A percentile compares a stretch with the other conserved stretches of the same genome.
Conservation (phyloP, 129 eudicot species). For the Chrysanthemum lavandulifolium region DNA sequence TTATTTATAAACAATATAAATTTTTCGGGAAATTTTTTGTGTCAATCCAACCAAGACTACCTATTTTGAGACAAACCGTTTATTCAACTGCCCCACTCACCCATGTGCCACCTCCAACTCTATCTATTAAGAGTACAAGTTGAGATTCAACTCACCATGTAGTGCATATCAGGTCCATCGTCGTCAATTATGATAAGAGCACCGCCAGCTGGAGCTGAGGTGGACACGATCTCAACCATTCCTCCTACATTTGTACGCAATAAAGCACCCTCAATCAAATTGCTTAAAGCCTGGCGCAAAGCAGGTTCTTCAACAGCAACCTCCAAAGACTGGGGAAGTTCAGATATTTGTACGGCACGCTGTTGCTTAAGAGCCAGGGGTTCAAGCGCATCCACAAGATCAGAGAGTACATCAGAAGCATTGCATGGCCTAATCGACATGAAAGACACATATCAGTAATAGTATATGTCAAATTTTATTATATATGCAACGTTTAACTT, state of each 20-base stretch:
- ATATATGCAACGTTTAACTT: neutral
- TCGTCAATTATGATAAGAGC: slow-evolving; percentile 84
- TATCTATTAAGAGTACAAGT: neutral
- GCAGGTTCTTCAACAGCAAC: slow-evolving; percentile 88
- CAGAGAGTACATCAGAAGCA: slow-evolving; percentile 65
- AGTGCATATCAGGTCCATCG: slow-evolving; percentile 98
- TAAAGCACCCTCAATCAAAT: slow-evolving; percentile 90
- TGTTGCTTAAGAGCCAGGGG: slow-evolving; percentile 77
- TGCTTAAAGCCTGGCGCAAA: slow-evolving; percentile 94
- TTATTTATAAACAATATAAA: neutral
- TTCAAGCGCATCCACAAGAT: slow-evolving; percentile 77
- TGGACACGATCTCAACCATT: slow-evolving; percentile 66
- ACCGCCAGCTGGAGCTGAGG: slow-evolving; percentile 89
- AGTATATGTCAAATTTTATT: neutral
- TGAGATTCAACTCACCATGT: slow-evolving; percentile 60
- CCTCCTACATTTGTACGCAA: slow-evolving; percentile 83
- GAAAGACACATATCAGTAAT: slow-evolving; percentile 3
- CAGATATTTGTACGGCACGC: slow-evolving; percentile 52
- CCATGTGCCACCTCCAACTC: neutral
- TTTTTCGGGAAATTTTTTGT: neutral
- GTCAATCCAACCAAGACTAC: neutral
- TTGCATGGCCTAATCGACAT: slow-evolving; percentile 62
- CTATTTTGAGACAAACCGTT: neutral
- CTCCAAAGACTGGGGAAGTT: slow-evolving; percentile 48
- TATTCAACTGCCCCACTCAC: neutral